phyloP scores from a whole-genome alignment of 78 protist genomes.

The Tieghemostelium lacteum region DNA sequence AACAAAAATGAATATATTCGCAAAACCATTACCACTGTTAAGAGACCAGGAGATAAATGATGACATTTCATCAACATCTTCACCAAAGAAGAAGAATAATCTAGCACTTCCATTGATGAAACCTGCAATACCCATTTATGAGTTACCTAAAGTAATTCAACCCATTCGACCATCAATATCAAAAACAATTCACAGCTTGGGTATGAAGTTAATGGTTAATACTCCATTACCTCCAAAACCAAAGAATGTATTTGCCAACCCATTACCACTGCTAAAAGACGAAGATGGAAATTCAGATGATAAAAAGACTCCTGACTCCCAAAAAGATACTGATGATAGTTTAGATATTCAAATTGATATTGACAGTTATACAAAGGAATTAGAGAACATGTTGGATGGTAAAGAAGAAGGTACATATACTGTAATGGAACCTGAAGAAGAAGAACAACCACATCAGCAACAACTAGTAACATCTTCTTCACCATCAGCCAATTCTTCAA shows the following conservation, averaged over 20 bases:
- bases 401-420: background rate
- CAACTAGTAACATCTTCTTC: background rate
- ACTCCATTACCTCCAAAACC: background rate
- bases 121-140: background rate
- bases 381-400: background rate
- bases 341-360: too few species aligned
- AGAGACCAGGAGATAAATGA: too few species aligned
- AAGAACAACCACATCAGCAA: too few species aligned
- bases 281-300: background rate
- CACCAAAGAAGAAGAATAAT: too few species aligned
- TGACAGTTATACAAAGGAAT: background rate
- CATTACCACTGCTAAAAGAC: conserved; percentile 8
- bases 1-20: background rate
- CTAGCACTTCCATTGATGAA: background rate
- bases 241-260: conserved; percentile 3
- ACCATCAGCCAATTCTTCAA: too few species aligned
- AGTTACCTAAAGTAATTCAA: background rate
- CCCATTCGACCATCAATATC: background rate
- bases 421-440: background rate
- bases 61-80: too few species aligned
- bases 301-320: background rate
- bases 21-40: background rate
- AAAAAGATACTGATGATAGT: too few species aligned
- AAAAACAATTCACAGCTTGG: background rate
- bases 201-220: background rate